Conservation (phyloP, 768 basidiomycete genomes). For the Collybiopsis confluens region DNA sequence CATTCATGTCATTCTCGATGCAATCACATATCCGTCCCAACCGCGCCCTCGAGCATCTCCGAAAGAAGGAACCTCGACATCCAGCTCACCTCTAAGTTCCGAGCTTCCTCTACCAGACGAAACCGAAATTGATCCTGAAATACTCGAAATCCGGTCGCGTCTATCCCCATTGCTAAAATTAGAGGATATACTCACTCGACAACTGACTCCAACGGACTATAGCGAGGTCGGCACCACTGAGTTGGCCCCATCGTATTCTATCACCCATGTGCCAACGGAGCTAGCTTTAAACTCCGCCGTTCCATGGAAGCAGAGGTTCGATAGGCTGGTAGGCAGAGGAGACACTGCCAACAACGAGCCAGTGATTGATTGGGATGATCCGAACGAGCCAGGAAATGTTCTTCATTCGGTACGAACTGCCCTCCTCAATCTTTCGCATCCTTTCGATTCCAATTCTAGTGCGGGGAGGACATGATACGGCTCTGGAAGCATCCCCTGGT, state of each 20-base stretch:
- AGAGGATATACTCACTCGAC: constrained; percentile 56
- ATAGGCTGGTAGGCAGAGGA: constrained; percentile 26
- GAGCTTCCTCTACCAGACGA: constrained; percentile 19
- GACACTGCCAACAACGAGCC: constrained; percentile 26
- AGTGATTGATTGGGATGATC: constrained; percentile 39
- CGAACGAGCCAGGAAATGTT: constrained; percentile 53
- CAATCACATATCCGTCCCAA: constrained; percentile 34
- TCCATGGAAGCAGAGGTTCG: constrained; percentile 49
- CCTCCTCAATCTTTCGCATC: neutral
- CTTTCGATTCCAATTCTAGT: constrained; percentile 16
- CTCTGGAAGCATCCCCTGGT: constrained; percentile 62
- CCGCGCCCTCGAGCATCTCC: neutral
- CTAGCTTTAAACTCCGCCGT: constrained; percentile 48
- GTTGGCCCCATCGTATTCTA: constrained; percentile 16
- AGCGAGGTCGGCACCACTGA: constrained; percentile 25
- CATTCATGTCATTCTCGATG: constrained; percentile 57
- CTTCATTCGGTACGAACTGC: constrained; percentile 33
- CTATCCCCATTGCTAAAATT: constrained; percentile 59
- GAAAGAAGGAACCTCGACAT: constrained; percentile 10
- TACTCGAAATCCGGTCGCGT: constrained; percentile 51
- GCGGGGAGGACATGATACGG: constrained; percentile 57
- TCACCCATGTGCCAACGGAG: constrained; percentile 34
- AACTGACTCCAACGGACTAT: constrained; percentile 45
- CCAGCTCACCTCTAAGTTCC: constrained; percentile 13
- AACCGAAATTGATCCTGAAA: constrained; percentile 36